phyloP scores from a whole-genome alignment of 1,284 basidiomycete species.

The Xerocomus minutiporus region DNA sequence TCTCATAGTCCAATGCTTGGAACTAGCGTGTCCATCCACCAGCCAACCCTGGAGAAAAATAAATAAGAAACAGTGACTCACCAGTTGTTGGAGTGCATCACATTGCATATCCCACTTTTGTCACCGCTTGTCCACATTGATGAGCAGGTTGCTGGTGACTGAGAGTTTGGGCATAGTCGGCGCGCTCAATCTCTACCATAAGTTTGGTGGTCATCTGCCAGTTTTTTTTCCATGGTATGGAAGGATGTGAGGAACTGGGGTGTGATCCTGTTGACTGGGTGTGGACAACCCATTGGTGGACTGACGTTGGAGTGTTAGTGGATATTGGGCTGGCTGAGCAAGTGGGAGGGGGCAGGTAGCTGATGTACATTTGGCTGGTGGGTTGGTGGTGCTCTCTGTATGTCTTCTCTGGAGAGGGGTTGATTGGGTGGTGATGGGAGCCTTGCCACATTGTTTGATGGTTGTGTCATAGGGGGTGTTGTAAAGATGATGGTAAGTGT shows the following conservation, averaged over 20 bases:
- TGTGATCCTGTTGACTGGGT: constrained; percentile 52
- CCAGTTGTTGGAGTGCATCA: constrained; percentile 61
- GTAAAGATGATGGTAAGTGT: no score
- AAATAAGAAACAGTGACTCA: constrained; percentile 24
- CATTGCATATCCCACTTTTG: constrained; percentile 69
- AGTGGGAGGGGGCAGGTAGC: neutral
- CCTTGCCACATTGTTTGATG: constrained; percentile 34
- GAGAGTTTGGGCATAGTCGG: constrained; percentile 40
- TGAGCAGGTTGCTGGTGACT: constrained; percentile 33
- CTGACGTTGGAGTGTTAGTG: constrained; percentile 15
- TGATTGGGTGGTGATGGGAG: constrained; percentile 40
- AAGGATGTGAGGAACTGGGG: constrained; percentile 52
- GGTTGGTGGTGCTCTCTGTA: constrained; percentile 27
- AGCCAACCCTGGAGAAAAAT: neutral
- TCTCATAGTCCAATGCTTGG: constrained; percentile 67
- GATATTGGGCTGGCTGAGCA: constrained; percentile 25
- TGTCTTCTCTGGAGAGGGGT: constrained; percentile 23
- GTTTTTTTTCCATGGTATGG: constrained; percentile 47
- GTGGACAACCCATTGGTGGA: constrained; percentile 46
- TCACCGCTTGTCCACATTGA: constrained; percentile 63
- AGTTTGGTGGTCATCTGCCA: constrained; percentile 68
- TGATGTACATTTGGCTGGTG: constrained; percentile 10
- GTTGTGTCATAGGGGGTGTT: constrained; percentile 35
- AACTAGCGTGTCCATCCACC: neutral
- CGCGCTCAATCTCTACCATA: constrained; percentile 64